These are phyloP conservation scores for Tremella fuciformis DNA, from an alignment of 768 basidiomycete species.

Conservation along the genomic window DNA sequence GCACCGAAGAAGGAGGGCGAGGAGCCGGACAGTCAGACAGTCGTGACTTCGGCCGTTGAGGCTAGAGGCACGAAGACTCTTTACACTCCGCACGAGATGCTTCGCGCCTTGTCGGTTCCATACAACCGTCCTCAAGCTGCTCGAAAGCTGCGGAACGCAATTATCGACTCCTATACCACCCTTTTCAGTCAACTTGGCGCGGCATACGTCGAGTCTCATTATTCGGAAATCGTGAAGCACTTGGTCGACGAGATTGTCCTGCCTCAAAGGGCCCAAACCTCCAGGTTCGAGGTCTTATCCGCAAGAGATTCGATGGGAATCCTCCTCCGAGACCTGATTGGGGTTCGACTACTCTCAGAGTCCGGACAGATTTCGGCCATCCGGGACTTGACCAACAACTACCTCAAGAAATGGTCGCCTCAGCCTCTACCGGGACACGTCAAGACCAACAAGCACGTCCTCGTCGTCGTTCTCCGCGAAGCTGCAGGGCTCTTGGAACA, in stretches of 20 bases:
- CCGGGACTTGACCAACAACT: conserved; percentile 74
- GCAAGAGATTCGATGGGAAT: conserved; percentile 71
- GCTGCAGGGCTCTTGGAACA: conserved; percentile 80
- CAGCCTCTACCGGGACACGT: conserved; percentile 82
- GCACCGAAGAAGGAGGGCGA: conserved; percentile 61
- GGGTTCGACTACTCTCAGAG: conserved; percentile 82
- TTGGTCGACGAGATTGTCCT: conserved; percentile 73
- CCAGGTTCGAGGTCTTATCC: conserved; percentile 71
- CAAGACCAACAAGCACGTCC: conserved; percentile 64
- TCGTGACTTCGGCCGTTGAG: conserved; percentile 55
- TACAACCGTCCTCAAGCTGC: conserved; percentile 72
- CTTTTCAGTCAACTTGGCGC: conserved; percentile 72
- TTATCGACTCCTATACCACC: conserved; percentile 83
- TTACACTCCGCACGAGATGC: conserved; percentile 73
- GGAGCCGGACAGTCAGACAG: conserved; percentile 54
- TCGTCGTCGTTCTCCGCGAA: conserved; percentile 75
- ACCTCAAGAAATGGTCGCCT: conserved; percentile 80
- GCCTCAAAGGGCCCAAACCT: conserved; percentile 55
- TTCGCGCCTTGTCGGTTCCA: conserved; percentile 69
- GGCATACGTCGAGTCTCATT: conserved; percentile 76
- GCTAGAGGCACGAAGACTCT: conserved; percentile 66
- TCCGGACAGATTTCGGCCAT: conserved; percentile 90
- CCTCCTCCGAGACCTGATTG: conserved; percentile 79
- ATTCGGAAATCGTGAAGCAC: conserved; percentile 72
- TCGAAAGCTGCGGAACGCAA: conserved; percentile 72